Conservation (phyloP, 768 basidiomycete species). For the Phanerochaete carnosa region DNA sequence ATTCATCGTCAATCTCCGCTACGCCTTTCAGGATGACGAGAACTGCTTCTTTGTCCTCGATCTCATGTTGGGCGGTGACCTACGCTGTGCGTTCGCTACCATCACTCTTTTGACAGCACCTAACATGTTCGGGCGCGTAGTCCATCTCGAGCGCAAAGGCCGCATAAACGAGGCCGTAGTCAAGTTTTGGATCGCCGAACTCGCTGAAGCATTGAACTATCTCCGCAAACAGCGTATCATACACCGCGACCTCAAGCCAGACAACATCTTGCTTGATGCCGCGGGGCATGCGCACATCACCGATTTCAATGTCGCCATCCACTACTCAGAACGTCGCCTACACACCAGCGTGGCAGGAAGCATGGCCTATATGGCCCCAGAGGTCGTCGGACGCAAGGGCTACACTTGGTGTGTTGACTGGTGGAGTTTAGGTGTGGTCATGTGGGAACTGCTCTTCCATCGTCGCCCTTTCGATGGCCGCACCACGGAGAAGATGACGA, state of each 20-base stretch:
- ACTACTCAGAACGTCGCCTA: conserved; percentile 85
- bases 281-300: conserved; percentile 94
- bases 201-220: conserved; percentile 81
- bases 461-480: conserved; percentile 88
- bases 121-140: conserved; percentile 35
- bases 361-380: conserved; percentile 99
- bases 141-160: conserved; percentile 76
- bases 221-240: conserved; percentile 91
- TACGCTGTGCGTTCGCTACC: conserved; percentile 65
- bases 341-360: conserved; percentile 95
- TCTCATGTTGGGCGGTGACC: conserved; percentile 93
- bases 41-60: conserved; percentile 98
- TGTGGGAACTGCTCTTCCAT: conserved; percentile 85
- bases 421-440: conserved; percentile 93
- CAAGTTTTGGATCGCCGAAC: conserved; percentile 86
- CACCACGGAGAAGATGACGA: conserved; percentile 83
- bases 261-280: conserved; percentile 94
- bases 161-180: conserved; percentile 69
- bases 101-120: not conserved
- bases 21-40: conserved; percentile 96
- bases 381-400: conserved; percentile 88
- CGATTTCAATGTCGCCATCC: conserved; percentile 98
- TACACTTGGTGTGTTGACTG: conserved; percentile 94
- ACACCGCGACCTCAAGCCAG: conserved; percentile 96
- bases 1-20: conserved; percentile 86